Conservation (phyloP, 441 rosid species). For the Kokia cookei region DNA sequence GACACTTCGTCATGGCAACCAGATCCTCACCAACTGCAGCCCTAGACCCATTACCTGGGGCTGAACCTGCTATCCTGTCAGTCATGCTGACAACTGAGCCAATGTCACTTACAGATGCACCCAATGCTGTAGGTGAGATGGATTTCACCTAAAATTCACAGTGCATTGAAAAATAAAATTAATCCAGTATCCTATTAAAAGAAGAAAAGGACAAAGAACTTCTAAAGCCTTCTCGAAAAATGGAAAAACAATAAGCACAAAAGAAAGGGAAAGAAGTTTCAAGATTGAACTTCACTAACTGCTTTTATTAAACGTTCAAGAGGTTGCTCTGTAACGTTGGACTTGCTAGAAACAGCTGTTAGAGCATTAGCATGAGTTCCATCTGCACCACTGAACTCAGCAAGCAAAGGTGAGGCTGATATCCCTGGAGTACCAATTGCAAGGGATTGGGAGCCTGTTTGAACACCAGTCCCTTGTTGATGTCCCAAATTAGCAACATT, state of each 20-base stretch:
- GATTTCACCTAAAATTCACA: conserved; percentile 31
- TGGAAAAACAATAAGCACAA: neutral
- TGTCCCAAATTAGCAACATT: conserved; percentile 53
- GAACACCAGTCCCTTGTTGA: conserved; percentile 49
- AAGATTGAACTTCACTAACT: conserved; percentile 36
- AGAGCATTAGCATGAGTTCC: conserved; percentile 49
- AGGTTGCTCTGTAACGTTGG: conserved; percentile 65
- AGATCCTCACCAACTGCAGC: conserved; percentile 96
- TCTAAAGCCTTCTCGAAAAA: neutral
- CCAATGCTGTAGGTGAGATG: conserved; percentile 53
- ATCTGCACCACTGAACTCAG: conserved; percentile 70
- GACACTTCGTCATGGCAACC: conserved; percentile 86
- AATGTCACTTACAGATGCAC: conserved; percentile 80
- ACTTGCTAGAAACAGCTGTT: conserved; percentile 47
- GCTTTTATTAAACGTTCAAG: conserved; percentile 81
- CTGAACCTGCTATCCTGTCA: conserved; percentile 88
- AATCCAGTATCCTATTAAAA: neutral
- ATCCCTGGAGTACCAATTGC: conserved; percentile 98
- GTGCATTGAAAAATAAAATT: neutral
- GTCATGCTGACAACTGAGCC: conserved; percentile 83
- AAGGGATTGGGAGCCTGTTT: conserved; percentile 67
- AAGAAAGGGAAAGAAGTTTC: neutral
- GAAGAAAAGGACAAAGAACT: conserved; percentile 1
- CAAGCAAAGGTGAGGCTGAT: conserved; percentile 92
- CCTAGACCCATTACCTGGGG: conserved; percentile 90